These are phyloP conservation scores for Picochlorum sp. DNA, from an alignment of 139 green algal genomes.

Conservation along the genomic window DNA sequence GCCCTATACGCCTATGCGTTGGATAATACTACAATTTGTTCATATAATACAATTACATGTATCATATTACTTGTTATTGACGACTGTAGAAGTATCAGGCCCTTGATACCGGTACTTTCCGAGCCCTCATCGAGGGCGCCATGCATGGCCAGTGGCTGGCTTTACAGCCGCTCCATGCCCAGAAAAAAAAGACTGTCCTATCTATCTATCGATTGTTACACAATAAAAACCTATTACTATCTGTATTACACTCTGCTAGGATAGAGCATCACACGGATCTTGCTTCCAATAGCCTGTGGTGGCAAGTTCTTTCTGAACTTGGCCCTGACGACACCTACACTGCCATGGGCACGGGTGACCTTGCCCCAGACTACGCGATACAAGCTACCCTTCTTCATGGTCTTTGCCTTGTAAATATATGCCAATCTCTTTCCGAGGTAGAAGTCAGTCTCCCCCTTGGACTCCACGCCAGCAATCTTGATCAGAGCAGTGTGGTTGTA, in stretches of 20 bases:
- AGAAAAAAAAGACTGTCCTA: too few relatives aligned
- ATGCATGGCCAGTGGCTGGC: too few relatives aligned
- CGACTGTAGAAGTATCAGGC: too few relatives aligned
- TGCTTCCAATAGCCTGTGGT: conserved; percentile 61
- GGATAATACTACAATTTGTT: too few relatives aligned
- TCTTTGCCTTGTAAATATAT: conserved; percentile 99
- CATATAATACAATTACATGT: too few relatives aligned
- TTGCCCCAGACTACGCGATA: conserved; percentile 96
- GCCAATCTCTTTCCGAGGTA: conserved; percentile 96
- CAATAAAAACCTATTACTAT: not conserved
- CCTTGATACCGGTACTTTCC: too few relatives aligned
- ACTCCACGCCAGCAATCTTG: conserved; percentile 84
- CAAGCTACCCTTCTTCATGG: conserved; percentile 83
- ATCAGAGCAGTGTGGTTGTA: conserved; percentile 82
- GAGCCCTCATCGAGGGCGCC: too few relatives aligned
- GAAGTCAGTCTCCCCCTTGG: conserved; percentile 81
- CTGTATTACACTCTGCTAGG: conserved; percentile 61
- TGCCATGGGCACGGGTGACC: conserved; percentile 83
- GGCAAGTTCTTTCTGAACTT: conserved; percentile 97
- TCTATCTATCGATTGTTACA: too few relatives aligned
- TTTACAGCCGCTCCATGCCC: too few relatives aligned
- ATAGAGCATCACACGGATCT: conserved; percentile 82
- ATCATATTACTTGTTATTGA: too few relatives aligned
- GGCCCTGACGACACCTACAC: conserved; percentile 76
- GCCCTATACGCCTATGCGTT: too few relatives aligned